Evolutionary conservation across 345 rosid genomes (phyloP).

Genomic region (Salix udensis): DNA sequence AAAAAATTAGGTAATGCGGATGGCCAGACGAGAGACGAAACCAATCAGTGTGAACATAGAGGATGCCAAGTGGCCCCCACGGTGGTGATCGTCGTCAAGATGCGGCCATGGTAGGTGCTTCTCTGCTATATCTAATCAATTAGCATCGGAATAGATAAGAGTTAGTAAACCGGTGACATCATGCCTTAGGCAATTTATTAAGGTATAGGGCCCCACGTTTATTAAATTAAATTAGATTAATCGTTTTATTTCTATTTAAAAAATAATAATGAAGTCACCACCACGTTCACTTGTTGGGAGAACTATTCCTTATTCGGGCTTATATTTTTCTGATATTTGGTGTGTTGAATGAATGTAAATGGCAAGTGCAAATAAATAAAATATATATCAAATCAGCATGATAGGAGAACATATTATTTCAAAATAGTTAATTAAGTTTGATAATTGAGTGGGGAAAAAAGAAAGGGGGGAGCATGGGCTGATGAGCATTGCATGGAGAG

Average conservation of each 20-base stretch:
- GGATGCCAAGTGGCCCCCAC: background rate
- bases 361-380: background rate
- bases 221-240: no score
- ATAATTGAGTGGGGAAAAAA: background rate
- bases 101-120: background rate
- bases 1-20: background rate
- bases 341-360: background rate
- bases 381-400: no score
- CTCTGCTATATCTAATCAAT: background rate
- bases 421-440: background rate
- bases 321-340: background rate
- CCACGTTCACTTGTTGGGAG: background rate
- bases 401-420: background rate
- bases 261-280: no score
- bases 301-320: background rate
- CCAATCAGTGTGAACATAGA: background rate
- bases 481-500: background rate
- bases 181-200: slow-evolving; percentile 26
- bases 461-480: no score
- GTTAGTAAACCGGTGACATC: slow-evolving; percentile 31
- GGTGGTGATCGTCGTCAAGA: background rate
- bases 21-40: background rate
- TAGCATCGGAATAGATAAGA: background rate
- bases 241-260: no score
- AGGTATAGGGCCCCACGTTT: background rate